Conservation (phyloP, 495 filamentous ascomycete genomes). For the Aspergillus diversus region DNA sequence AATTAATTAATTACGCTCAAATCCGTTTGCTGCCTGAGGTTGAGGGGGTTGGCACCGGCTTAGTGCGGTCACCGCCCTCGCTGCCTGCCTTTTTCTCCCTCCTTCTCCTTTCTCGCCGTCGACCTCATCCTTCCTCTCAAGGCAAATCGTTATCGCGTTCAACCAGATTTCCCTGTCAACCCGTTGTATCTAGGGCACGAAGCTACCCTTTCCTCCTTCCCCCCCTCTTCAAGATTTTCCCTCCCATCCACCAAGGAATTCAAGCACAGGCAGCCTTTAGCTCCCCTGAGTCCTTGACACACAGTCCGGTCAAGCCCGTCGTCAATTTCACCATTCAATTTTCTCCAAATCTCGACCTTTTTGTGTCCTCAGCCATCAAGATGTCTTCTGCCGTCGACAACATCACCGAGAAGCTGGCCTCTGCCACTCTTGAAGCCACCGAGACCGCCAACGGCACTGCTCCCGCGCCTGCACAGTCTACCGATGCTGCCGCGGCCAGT, state of each 20-base stretch:
- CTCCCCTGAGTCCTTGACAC: slow-evolving; percentile 48
- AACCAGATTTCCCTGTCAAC: slow-evolving; percentile 36
- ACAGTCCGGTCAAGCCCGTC: slow-evolving; percentile 36
- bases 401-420: slow-evolving; percentile 51
- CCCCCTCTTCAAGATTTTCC: slow-evolving; percentile 56
- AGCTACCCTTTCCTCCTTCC: slow-evolving; percentile 71
- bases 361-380: slow-evolving; percentile 52
- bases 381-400: slow-evolving; percentile 63
- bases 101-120: slow-evolving; percentile 35
- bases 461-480: slow-evolving; percentile 66
- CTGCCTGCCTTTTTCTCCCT: slow-evolving; percentile 34
- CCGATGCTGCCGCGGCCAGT: slow-evolving; percentile 89
- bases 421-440: slow-evolving; percentile 49
- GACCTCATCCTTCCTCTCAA: slow-evolving; percentile 34
- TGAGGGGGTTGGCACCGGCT: not conserved
- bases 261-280: slow-evolving; percentile 45
- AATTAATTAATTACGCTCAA: not conserved
- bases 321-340: slow-evolving; percentile 21
- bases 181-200: slow-evolving; percentile 76
- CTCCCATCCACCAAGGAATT: slow-evolving; percentile 30
- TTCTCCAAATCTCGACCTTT: slow-evolving; percentile 27
- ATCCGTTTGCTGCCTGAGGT: no score
- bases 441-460: slow-evolving; percentile 81
- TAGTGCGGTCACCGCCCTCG: slow-evolving; percentile 20
- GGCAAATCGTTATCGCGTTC: slow-evolving; percentile 32